Conservation (phyloP, 1,284 basidiomycete species). For the Austroboletus olivaceoglutinosus region DNA sequence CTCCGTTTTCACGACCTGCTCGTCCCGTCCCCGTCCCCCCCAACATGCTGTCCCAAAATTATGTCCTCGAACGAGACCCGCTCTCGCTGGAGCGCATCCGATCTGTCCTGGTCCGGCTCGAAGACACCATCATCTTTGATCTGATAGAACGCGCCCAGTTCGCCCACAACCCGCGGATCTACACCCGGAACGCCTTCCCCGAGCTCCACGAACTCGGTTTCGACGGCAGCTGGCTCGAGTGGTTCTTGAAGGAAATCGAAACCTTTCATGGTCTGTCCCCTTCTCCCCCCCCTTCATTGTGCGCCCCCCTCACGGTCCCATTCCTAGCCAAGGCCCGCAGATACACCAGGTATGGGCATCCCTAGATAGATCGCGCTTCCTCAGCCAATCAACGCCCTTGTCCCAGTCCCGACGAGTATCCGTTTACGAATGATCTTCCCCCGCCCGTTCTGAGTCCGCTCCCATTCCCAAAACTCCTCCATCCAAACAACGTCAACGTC, state of each 20-base stretch:
- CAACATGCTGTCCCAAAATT: conserved; percentile 67
- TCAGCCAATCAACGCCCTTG: conserved; percentile 2
- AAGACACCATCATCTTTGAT: conserved; percentile 98
- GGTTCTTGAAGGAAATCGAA: conserved; percentile 96
- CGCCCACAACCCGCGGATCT: conserved; percentile 90
- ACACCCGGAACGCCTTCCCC: conserved; percentile 76
- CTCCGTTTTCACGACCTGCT: neutral
- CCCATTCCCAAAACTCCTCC: conserved; percentile 75
- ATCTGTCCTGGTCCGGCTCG: conserved; percentile 82
- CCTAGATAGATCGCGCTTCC: neutral
- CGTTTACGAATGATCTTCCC: conserved; percentile 87
- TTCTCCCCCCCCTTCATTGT: neutral
- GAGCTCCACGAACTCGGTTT: conserved; percentile 74
- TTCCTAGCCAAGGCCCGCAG: conserved; percentile 87
- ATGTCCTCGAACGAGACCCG: conserved; percentile 69
- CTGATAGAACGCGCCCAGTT: conserved; percentile 98
- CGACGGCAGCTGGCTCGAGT: conserved; percentile 89
- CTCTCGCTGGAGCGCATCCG: conserved; percentile 86
- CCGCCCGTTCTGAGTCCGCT: conserved; percentile 79
- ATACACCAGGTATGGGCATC: conserved; percentile 74
- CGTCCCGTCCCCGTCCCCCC: neutral
- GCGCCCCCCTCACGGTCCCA: neutral
- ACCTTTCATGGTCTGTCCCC: conserved; percentile 80
- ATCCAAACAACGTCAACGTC: conserved; percentile 84
- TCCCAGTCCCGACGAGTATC: conserved; percentile 91